phyloP scores from a whole-genome alignment of 2,329 filamentous ascomycete species.

The Trichoderma pleuroti region DNA sequence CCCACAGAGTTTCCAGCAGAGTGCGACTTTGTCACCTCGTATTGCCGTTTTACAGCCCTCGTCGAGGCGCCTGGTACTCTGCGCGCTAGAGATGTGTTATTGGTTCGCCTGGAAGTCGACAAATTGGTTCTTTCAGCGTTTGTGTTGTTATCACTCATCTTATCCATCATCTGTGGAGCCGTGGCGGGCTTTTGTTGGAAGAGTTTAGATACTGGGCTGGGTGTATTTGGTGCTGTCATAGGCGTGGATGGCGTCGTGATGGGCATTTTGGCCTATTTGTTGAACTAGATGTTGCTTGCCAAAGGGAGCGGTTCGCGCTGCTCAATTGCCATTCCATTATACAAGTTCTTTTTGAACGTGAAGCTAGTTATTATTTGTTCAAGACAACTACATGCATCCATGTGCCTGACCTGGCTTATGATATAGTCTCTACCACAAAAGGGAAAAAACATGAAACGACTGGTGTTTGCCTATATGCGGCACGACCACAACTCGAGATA shows the following conservation, averaged over 20 bases:
- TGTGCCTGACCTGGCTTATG: too few species aligned
- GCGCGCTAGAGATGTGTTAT: neutral
- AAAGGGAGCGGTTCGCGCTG: neutral
- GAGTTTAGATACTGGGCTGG: neutral
- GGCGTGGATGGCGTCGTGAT: neutral
- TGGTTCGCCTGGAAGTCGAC: neutral
- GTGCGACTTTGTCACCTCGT: neutral
- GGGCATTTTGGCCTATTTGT: neutral
- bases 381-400: neutral
- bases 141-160: neutral
- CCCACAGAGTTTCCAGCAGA: neutral
- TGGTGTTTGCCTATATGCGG: too few species aligned
- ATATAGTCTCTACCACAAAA: too few species aligned
- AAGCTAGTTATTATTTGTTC: neutral
- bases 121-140: neutral
- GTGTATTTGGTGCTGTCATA: constrained; percentile 5
- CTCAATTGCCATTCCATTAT: neutral
- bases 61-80: neutral
- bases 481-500: too few species aligned
- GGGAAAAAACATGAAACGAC: too few species aligned
- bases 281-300: neutral
- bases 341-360: neutral
- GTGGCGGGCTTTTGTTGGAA: neutral
- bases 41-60: neutral
- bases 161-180: neutral